These are phyloP conservation scores for Aquilaria yunnanensis DNA, from an alignment of 345 rosid species.

Conservation along the genomic window DNA sequence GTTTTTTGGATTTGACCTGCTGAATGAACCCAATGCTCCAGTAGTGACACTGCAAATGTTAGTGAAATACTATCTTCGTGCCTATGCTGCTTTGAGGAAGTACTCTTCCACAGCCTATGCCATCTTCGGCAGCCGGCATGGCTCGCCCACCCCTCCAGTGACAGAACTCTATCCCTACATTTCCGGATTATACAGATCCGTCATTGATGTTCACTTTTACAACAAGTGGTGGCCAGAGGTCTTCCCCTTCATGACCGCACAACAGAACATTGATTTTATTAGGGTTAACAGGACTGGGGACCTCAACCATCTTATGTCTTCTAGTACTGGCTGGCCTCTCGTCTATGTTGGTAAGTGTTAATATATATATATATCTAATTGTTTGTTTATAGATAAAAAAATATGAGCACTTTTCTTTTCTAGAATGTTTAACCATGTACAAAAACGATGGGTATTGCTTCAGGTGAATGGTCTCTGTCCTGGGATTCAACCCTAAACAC, in stretches of 20 bases:
- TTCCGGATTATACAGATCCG: too few relatives aligned
- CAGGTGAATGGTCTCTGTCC: conserved; percentile 58
- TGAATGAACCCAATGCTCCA: conserved; percentile 47
- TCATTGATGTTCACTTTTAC: too few relatives aligned
- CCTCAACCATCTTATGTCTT: background rate
- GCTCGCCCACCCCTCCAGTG: too few relatives aligned
- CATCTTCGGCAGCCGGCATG: conserved; percentile 31
- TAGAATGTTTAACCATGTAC: too few relatives aligned
- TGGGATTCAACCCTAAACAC: conserved; percentile 34
- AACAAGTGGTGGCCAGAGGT: too few relatives aligned
- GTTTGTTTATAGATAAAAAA: too few relatives aligned
- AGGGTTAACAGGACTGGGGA: too few relatives aligned
- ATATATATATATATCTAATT: too few relatives aligned
- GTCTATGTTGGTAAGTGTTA: conserved; percentile 32
- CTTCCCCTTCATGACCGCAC: too few relatives aligned
- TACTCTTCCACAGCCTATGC: conserved; percentile 42
- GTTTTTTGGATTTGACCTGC: conserved; percentile 42
- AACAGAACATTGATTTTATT: too few relatives aligned
- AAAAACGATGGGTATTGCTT: background rate
- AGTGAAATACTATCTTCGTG: conserved; percentile 35
- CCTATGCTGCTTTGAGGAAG: conserved; percentile 41
- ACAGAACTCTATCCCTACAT: too few relatives aligned
- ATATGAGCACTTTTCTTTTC: too few relatives aligned
- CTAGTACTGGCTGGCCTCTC: conserved; percentile 40
- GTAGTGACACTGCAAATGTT: conserved; percentile 26